phyloP scores from a whole-genome alignment of 2,329 filamentous ascomycete genomes.

The Penicillium vulpinum region DNA sequence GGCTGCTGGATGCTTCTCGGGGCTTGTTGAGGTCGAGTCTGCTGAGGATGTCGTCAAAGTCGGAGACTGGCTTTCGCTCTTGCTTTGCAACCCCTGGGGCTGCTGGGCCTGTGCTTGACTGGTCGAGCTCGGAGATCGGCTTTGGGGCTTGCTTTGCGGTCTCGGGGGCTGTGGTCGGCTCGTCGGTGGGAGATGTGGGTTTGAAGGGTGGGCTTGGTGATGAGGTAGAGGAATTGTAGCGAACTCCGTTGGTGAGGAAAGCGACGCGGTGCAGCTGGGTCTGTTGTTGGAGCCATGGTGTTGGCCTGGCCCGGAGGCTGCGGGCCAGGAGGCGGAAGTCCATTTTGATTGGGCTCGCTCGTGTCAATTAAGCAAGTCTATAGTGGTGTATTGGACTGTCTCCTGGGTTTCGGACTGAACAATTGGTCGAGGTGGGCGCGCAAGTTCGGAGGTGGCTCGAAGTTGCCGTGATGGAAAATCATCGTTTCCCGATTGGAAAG shows the following conservation, averaged over 20 bases:
- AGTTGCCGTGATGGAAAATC: constrained; percentile 20
- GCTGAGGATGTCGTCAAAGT: constrained; percentile 37
- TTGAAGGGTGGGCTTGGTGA: constrained; percentile 5
- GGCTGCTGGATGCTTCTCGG: neutral
- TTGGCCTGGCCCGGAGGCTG: constrained; percentile 35
- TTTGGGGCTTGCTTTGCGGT: neutral
- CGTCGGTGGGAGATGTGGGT: constrained; percentile 5
- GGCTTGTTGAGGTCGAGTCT: constrained; percentile 31
- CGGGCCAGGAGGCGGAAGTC: constrained; percentile 35
- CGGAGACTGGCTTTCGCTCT: constrained; percentile 11
- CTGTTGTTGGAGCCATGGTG: constrained; percentile 27
- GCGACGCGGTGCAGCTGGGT: constrained; percentile 17
- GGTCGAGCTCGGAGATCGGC: constrained; percentile 28
- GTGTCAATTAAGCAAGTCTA: neutral
- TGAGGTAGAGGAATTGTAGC: constrained; percentile 25
- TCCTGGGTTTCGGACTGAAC: neutral
- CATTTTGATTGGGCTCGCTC: constrained; percentile 24
- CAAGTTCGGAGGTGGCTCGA: constrained; percentile 1
- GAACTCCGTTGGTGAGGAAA: constrained; percentile 20
- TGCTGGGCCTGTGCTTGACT: constrained; percentile 2
- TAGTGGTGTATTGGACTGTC: constrained; percentile 1
- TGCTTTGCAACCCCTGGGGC: neutral
- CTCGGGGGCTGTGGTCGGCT: constrained; percentile 6
- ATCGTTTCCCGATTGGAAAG: constrained; percentile 10
- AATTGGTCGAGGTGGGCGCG: constrained; percentile 3